A percentile compares a stretch with the other conserved stretches of the same genome.
These are phyloP conservation scores for Aspergillus persii DNA, from an alignment of 2,329 filamentous ascomycete species.

Conservation along the genomic window DNA sequence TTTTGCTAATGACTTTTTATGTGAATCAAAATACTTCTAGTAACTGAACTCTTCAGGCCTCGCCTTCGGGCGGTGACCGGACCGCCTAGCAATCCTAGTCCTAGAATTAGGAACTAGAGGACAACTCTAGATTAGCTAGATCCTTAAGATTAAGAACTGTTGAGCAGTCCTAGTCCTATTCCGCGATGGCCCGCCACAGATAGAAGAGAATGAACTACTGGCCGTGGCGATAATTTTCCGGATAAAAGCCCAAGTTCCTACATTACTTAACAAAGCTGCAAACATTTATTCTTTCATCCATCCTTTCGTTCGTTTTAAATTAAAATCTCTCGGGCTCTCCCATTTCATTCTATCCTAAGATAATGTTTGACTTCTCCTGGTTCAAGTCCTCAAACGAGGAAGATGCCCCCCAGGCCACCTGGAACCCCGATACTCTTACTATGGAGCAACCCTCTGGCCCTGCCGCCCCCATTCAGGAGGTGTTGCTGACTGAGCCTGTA, in stretches of 20 bases:
- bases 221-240: neutral
- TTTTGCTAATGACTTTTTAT: too few relatives aligned
- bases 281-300: neutral
- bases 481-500: neutral
- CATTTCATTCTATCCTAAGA: neutral
- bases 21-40: too few relatives aligned
- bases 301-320: neutral
- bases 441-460: slow-evolving; percentile 1
- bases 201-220: neutral
- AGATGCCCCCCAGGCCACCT: neutral
- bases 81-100: too few relatives aligned
- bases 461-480: neutral
- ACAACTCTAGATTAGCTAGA: too few relatives aligned
- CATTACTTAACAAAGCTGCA: neutral
- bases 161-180: too few relatives aligned
- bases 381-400: neutral
- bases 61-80: too few relatives aligned
- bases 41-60: too few relatives aligned
- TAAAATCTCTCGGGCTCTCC: neutral
- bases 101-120: too few relatives aligned
- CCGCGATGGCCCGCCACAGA: too few relatives aligned
- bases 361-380: slow-evolving; percentile 1
- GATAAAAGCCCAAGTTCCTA: neutral
- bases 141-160: too few relatives aligned
- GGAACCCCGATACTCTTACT: neutral